Conservation (phyloP, 73 alveolate genomes). For the Paraurostyla sp. region DNA sequence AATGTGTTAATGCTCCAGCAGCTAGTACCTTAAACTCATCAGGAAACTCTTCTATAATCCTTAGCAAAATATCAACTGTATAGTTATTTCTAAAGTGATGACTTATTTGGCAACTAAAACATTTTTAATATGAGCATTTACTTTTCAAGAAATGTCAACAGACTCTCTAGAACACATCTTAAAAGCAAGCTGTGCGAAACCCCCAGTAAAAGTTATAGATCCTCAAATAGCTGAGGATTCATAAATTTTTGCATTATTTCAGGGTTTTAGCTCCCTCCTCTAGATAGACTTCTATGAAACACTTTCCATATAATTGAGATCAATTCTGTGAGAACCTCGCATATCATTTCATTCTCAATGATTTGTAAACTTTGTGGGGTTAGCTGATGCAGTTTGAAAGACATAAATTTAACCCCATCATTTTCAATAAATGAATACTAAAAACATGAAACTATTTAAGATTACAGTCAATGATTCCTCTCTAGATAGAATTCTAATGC, state of each 20-base stretch:
- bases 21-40: slow-evolving; percentile 72
- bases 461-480: slow-evolving; percentile 63
- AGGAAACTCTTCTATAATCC: slow-evolving; percentile 64
- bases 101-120: slow-evolving; percentile 6
- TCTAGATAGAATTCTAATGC: slow-evolving; percentile 76
- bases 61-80: slow-evolving; percentile 60
- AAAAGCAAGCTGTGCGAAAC: slow-evolving; percentile 67
- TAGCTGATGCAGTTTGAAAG: slow-evolving; percentile 25
- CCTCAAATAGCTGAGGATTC: slow-evolving; percentile 54
- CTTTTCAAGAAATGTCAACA: slow-evolving; percentile 66
- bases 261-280: slow-evolving; percentile 35
- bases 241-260: slow-evolving; percentile 3
- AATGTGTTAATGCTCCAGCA: slow-evolving; percentile 50
- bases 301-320: slow-evolving; percentile 68
- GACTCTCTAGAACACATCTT: slow-evolving; percentile 70
- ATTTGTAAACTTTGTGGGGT: slow-evolving; percentile 56
- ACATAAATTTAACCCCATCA: slow-evolving; percentile 70
- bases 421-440: slow-evolving; percentile 56
- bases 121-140: neutral
- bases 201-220: slow-evolving; percentile 63
- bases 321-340: slow-evolving; percentile 71
- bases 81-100: slow-evolving; percentile 55
- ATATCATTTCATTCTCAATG: slow-evolving; percentile 47
- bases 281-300: neutral
- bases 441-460: neutral